Evolutionary conservation across 768 basidiomycete species (phyloP), one percentile per base, ranked within the genome.

Genomic region (Astraeus odoratus): DNA sequence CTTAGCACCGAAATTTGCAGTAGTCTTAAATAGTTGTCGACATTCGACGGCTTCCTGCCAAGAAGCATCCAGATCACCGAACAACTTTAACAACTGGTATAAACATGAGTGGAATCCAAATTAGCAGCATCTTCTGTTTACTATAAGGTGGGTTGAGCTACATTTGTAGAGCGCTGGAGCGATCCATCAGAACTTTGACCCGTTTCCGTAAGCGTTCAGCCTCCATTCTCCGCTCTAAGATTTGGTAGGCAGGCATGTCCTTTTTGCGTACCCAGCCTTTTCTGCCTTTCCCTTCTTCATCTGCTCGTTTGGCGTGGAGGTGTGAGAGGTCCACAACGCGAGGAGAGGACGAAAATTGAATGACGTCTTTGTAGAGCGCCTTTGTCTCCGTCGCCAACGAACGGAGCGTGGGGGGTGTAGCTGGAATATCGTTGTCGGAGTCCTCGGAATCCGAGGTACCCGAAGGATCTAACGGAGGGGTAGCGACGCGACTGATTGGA

Each of bases 331-430:
- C 94, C 29, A 99, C 86, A 23, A 99, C 83, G 5, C 78, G 75
- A 0, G 89, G 85, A 2, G 81, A 79, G 0, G 91, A 81, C 1
- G 92, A 88, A 63, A 86, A 89, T 52, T 76, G 74, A 55, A 94
- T 82, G 8, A 97, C 86, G 51, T 95, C 88, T n/a, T 86, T 78
- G 57, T 89, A 93, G 16, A 99, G 71, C 33, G 83, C 61, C 63
- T 88, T 95, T 1, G 87, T 86, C 61, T 96, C 90, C 0, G 81
- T 85, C 1, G 81, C 69, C 35, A 97, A 71, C 0, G 85, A 75
- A 30, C 80, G 80, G 13, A 88, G 59, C 3, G 79, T 80, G 4
- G 63, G 72, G 15, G 73, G 77, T 16, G 73, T 54, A 19, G 52
- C 59, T 3, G 67, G 61, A 2, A 58, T 53, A 39, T 80, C 83